phyloP scores from a whole-genome alignment of 2,329 filamentous ascomycete species.

The Fusarium sp. region DNA sequence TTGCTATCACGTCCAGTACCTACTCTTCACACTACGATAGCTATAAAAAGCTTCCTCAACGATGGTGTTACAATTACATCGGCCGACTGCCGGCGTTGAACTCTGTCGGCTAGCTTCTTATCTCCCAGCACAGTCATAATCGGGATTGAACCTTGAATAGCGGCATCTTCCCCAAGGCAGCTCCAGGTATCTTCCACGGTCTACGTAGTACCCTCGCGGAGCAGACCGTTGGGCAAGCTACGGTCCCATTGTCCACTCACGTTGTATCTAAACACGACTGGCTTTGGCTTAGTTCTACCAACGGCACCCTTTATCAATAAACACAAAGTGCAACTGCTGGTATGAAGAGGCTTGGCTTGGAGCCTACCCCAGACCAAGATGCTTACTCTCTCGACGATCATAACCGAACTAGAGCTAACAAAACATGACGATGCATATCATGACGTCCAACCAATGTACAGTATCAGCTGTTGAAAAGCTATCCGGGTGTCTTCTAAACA shows the following conservation, averaged over 20 bases:
- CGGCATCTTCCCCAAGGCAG: constrained; percentile 21
- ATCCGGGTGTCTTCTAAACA: constrained; percentile 8
- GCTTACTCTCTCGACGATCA: constrained; percentile 36
- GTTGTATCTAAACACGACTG: background rate
- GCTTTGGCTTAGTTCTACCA: constrained; percentile 1
- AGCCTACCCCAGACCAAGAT: constrained; percentile 19
- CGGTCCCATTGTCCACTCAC: background rate
- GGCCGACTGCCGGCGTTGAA: constrained; percentile 36
- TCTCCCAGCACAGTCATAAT: constrained; percentile 6
- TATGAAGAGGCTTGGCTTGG: constrained; percentile 15
- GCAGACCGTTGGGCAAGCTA: constrained; percentile 28
- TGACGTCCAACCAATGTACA: constrained; percentile 44
- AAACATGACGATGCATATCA: constrained; percentile 42
- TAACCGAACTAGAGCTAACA: constrained; percentile 35
- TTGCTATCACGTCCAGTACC: background rate
- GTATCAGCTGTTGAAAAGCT: constrained; percentile 27
- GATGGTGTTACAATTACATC: constrained; percentile 21
- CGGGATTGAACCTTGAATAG: constrained; percentile 16
- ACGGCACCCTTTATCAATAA: constrained; percentile 15
- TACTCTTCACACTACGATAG: background rate
- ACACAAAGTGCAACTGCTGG: constrained; percentile 1
- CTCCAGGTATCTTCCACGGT: background rate
- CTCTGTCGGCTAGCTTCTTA: constrained; percentile 38
- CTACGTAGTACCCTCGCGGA: constrained; percentile 23
- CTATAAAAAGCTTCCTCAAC: background rate